phyloP scores from a whole-genome alignment of 371 early-diverging fungal genomes.

The Rhizopus sp. region DNA sequence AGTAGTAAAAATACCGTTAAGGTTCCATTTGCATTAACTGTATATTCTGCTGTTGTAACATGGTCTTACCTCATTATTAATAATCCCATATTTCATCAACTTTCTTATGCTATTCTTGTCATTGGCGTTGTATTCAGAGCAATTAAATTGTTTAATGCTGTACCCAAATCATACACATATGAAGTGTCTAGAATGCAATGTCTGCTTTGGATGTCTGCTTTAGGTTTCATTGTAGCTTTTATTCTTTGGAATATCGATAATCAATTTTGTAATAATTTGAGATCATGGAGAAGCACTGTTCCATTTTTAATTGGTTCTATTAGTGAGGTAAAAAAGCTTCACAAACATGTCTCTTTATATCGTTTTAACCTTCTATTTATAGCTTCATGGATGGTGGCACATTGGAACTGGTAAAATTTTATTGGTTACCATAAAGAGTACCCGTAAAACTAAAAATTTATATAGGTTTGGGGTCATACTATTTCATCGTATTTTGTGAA shows the following conservation, averaged over 20 bases:
- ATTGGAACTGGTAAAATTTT: constrained; percentile 44
- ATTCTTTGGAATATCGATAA: constrained; percentile 83
- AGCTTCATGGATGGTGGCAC: constrained; percentile 88
- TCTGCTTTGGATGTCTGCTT: constrained; percentile 38
- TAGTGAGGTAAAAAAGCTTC: constrained; percentile 32
- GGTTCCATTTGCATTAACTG: constrained; percentile 45
- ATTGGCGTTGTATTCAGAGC: constrained; percentile 50
- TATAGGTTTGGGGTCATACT: constrained; percentile 40
- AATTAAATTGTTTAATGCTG: constrained; percentile 40
- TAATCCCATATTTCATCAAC: constrained; percentile 77
- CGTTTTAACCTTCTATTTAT: constrained; percentile 27
- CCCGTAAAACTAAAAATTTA: neutral
- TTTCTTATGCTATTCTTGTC: constrained; percentile 63
- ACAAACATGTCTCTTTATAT: neutral
- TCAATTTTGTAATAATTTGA: constrained; percentile 59
- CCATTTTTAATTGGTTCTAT: constrained; percentile 58
- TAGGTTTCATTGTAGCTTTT: constrained; percentile 63
- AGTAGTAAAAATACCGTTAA: constrained; percentile 32
- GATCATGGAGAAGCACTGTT: constrained; percentile 49
- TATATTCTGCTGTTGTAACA: constrained; percentile 60
- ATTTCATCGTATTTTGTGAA: constrained; percentile 42
- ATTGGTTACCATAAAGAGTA: too few relatives aligned
- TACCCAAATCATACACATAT: constrained; percentile 21
- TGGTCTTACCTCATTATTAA: constrained; percentile 66
- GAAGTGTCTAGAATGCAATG: constrained; percentile 36